Conservation (phyloP, 345 rosid species). For the Kernera saxatilis region DNA sequence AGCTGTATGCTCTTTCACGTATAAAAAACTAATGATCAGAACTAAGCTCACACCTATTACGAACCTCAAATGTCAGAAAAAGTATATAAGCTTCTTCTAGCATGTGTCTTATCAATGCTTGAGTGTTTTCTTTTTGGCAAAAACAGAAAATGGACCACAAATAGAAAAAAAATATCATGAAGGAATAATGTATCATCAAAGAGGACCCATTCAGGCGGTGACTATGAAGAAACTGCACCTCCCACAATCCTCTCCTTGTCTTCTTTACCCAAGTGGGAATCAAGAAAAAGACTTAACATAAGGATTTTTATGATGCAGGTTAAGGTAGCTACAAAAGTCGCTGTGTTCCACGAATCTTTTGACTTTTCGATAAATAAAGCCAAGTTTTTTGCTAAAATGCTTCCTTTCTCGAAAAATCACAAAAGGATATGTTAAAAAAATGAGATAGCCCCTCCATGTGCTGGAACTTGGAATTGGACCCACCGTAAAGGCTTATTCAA, state of each 20-base stretch:
- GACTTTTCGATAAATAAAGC: neutral
- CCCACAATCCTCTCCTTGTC: slow-evolving; percentile 11
- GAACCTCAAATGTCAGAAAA: slow-evolving; percentile 9
- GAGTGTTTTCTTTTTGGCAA: neutral
- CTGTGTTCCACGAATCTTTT: slow-evolving; percentile 5
- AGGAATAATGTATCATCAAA: neutral
- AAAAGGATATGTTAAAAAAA: neutral
- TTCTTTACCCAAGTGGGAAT: neutral
- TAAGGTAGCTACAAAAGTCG: slow-evolving; percentile 2
- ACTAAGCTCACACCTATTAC: neutral
- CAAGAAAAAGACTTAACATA: neutral
- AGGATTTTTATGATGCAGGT: slow-evolving; percentile 3
- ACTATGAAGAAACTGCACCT: neutral
- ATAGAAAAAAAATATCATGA: neutral
- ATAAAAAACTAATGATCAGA: too few relatives aligned
- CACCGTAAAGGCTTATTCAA: neutral
- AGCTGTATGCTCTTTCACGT: too few relatives aligned
- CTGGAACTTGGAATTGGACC: neutral
- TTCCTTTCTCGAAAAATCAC: neutral
- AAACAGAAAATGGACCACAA: neutral
- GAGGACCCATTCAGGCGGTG: neutral
- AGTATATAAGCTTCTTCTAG: neutral
- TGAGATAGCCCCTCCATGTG: slow-evolving; percentile 3
- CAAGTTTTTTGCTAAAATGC: neutral
- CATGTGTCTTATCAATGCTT: neutral